Percentiles rank a stretch among this genome's conserved stretches.
These are phyloP conservation scores for Fusarium chaquense DNA, from an alignment of 2,329 filamentous ascomycete genomes.

Conservation along the genomic window DNA sequence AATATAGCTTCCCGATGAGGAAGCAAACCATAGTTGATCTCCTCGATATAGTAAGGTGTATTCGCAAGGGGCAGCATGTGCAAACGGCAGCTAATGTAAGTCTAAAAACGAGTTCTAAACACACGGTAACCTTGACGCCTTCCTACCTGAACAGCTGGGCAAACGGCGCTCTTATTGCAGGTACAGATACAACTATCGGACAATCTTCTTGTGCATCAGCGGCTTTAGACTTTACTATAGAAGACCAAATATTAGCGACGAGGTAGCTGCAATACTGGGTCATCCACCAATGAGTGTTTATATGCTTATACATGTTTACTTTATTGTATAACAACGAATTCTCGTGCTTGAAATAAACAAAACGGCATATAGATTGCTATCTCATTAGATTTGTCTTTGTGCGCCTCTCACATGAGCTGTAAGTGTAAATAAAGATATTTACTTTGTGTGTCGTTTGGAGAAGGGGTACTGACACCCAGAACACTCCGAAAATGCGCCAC, in stretches of 20 bases:
- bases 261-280: not conserved
- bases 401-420: not conserved
- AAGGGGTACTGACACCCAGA: not conserved
- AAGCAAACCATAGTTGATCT: not conserved
- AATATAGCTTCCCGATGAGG: not conserved
- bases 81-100: conserved; percentile 9
- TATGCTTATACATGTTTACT: not conserved
- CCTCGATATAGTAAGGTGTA: conserved; percentile 1
- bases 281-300: conserved; percentile 2
- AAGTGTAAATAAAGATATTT: too few relatives aligned
- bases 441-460: not conserved
- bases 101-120: not conserved
- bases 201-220: not conserved
- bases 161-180: not conserved
- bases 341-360: not conserved
- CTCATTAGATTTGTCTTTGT: not conserved
- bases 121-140: conserved; percentile 14
- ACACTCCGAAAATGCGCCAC: not conserved
- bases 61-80: not conserved
- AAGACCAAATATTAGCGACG: not conserved
- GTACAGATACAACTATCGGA: not conserved
- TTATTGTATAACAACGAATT: not conserved
- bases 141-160: conserved; percentile 1
- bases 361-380: not conserved
- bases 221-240: conserved; percentile 22